Percentiles rank a stretch among this genome's conserved stretches.
Conservation (phyloP, 2,329 filamentous ascomycete genomes). For the Volutella citrinella region DNA sequence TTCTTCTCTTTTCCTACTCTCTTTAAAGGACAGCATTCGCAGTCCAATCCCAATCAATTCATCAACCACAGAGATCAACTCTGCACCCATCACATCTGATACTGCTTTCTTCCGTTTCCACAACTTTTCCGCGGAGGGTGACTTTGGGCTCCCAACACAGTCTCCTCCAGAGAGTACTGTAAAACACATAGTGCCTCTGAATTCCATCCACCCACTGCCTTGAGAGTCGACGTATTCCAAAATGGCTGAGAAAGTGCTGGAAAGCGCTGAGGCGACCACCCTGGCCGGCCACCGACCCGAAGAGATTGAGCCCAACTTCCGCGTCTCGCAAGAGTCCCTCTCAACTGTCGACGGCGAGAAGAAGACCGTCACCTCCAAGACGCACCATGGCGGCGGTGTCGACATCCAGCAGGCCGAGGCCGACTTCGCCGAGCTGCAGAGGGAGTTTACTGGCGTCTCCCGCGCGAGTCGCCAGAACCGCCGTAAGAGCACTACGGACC, state of each 20-base stretch:
- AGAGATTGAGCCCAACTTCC: constrained; percentile 21
- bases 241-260: constrained; percentile 28
- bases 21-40: too few species aligned
- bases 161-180: constrained; percentile 15
- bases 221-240: neutral
- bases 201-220: neutral
- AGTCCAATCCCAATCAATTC: constrained; percentile 4
- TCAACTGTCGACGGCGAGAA: constrained; percentile 25
- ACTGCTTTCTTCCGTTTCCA: constrained; percentile 1
- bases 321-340: constrained; percentile 24
- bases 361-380: constrained; percentile 16
- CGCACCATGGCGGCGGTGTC: constrained; percentile 45
- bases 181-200: constrained; percentile 4
- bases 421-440: constrained; percentile 67
- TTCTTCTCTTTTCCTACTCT: neutral
- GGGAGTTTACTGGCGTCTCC: constrained; percentile 57
- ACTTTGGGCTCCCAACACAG: constrained; percentile 25
- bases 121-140: constrained; percentile 19
- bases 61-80: neutral
- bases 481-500: constrained; percentile 41
- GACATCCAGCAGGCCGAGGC: constrained; percentile 66
- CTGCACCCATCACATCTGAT: neutral
- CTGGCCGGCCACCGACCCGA: constrained; percentile 25
- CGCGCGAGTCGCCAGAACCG: constrained; percentile 40
- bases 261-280: constrained; percentile 28